These are phyloP conservation scores for Sequoiadendron giganteum DNA, from an alignment of 75 land plant species.

Conservation along the genomic window DNA sequence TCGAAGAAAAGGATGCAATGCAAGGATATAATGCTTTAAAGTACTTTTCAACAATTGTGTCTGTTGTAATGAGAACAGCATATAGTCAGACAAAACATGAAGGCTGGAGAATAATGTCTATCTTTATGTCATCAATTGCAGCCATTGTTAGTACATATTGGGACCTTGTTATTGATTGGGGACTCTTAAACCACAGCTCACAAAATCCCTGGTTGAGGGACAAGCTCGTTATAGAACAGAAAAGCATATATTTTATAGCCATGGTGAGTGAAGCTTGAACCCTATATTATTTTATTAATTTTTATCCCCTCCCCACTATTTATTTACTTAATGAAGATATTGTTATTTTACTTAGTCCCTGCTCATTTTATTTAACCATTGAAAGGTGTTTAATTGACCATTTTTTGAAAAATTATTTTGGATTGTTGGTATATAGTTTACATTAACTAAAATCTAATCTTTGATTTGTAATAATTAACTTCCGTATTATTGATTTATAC, in stretches of 20 bases:
- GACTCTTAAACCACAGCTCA: constrained; percentile 62
- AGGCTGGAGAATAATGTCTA: constrained; percentile 50
- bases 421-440: not conserved
- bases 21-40: constrained; percentile 87
- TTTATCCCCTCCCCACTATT: not conserved
- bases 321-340: too few species aligned
- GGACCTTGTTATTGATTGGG: constrained; percentile 97
- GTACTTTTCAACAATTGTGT: constrained; percentile 88
- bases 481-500: not conserved
- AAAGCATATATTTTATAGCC: constrained; percentile 69
- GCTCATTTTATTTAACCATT: not conserved
- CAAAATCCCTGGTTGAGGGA: constrained; percentile 84
- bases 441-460: not conserved
- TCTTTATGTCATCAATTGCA: constrained; percentile 65
- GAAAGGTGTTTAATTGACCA: not conserved
- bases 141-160: constrained; percentile 84
- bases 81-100: constrained; percentile 27
- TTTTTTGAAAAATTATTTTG: too few species aligned
- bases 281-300: not conserved
- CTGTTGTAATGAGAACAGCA: constrained; percentile 69
- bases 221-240: constrained; percentile 71
- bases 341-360: not conserved
- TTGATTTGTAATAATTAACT: too few species aligned
- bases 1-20: constrained; percentile 54
- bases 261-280: constrained; percentile 42